Evolutionary conservation across 305 asterid genomes (phyloP), one percentile per base, ranked within the genome.

Genomic region (Solanum hybrid): DNA sequence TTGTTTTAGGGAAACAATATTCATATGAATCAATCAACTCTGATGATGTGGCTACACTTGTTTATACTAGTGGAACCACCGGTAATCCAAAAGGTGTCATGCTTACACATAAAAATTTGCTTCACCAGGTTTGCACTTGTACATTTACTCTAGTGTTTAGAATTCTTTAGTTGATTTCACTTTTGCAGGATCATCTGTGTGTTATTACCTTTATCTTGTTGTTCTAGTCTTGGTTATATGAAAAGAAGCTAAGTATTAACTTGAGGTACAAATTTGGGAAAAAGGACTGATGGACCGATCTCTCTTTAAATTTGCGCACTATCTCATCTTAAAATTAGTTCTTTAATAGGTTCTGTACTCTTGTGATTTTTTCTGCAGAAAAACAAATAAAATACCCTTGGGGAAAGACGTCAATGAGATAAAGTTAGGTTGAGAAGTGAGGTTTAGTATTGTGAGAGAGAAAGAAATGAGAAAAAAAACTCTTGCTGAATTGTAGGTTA

Each of bases 71-170:
- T 94, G 99, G 99, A 75, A 97, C 99, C 92, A 96, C 98, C 64
- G 99, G 98, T 87, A 96, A 95, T 92, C 99, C 99, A 78, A 97
- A 97, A 95, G 99, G 99, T 90, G 98, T 97, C 91, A 97, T 96
- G 98, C 99, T 97, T 91, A 95, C 99, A 1, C 99, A 97, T 92
- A 93, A 92, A 93, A 97, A 96, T 94, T 94, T 97, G 91, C 94
- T 97, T 77, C 99, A 97, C 92, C 99, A 97, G 99, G 99, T 96
- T 84, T 89, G 91, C 86, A 6, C 82, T 61, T 89, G 37, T 67
- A 89, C 87, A 33, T 88, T 75, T 87, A 33, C 61, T 77, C 80
- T 35, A 31, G 46, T 33, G 33, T 1, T 85, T 57, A 20, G 76
- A 85, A 29, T 51, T 57, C 13, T 33, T 33, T 57, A 33, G n/a